These are phyloP conservation scores for Telfairia occidentalis DNA, from an alignment of 331 rosid genomes.

Conservation along the genomic window DNA sequence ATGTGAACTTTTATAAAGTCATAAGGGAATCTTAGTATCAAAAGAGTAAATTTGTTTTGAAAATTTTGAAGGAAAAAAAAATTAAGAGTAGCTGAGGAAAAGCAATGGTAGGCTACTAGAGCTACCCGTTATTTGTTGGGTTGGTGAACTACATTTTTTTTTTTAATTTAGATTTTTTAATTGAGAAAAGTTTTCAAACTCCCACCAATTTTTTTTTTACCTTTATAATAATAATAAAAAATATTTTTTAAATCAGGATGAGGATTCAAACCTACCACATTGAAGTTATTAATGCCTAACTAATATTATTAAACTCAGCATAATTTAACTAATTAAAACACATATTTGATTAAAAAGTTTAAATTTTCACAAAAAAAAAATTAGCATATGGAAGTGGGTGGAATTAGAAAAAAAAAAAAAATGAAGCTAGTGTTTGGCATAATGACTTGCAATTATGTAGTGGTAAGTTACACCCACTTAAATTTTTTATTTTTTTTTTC, in stretches of 20 bases:
- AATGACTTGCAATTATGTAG: conserved; percentile 5
- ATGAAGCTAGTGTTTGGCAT: neutral
- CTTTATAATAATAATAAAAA: neutral
- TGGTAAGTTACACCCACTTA: conserved; percentile 4
- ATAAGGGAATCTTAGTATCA: neutral
- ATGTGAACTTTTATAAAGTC: neutral
- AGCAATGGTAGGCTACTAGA: neutral
- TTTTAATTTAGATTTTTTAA: neutral
- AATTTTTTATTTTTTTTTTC: neutral
- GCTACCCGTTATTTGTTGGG: conserved; percentile 14
- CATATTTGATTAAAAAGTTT: no score
- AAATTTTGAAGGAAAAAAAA: neutral
- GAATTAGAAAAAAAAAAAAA: neutral
- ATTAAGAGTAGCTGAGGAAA: neutral
- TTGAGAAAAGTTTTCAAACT: neutral
- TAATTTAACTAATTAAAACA: no score
- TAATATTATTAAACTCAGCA: no score
- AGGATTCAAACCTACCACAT: no score
- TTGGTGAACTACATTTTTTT: conserved; percentile 9
- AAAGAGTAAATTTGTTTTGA: neutral
- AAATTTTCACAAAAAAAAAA: no score
- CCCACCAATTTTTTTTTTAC: conserved; percentile 4
- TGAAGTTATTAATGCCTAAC: no score
- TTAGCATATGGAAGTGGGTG: neutral
- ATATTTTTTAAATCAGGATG: no score